Conservation (phyloP, 805 yeast species). For the Wickerhamiella cacticola region DNA sequence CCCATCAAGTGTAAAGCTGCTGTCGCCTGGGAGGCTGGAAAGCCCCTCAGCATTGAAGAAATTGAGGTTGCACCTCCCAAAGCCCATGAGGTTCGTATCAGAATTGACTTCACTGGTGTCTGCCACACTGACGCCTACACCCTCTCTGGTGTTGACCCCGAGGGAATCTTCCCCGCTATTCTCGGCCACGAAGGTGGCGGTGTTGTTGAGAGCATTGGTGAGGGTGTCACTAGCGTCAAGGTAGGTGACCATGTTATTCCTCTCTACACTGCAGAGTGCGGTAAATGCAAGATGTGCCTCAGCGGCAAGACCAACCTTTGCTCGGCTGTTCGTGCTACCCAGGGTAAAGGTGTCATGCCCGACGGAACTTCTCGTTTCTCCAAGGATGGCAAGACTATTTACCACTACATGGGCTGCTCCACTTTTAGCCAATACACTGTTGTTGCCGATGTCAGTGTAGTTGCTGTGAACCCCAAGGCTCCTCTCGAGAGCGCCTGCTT, state of each 20-base stretch:
- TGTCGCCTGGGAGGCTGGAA: conserved; percentile 91
- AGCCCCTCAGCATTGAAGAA: conserved; percentile 62
- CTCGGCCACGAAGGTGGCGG: conserved; percentile 99
- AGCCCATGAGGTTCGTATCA: conserved; percentile 95
- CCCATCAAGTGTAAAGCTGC: conserved; percentile 83
- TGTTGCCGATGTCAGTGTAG: conserved; percentile 93
- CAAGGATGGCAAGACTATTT: conserved; percentile 58
- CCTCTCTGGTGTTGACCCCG: conserved; percentile 87
- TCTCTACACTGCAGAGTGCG: conserved; percentile 93
- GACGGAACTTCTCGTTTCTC: conserved; percentile 93
- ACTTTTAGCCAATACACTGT: conserved; percentile 96
- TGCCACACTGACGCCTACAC: conserved; percentile 99
- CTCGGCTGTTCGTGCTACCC: conserved; percentile 91
- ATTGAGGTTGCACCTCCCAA: conserved; percentile 87
- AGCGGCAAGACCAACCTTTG: conserved; percentile 95
- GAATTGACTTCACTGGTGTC: conserved; percentile 78
- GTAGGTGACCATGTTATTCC: conserved; percentile 91
- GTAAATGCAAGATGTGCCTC: conserved; percentile 86
- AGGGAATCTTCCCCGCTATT: conserved; percentile 86
- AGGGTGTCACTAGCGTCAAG: conserved; percentile 80
- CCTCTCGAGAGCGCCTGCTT: conserved; percentile 78
- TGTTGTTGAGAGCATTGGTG: conserved; percentile 87
- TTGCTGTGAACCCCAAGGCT: conserved; percentile 76
- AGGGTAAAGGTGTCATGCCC: conserved; percentile 97
- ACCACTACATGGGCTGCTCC: conserved; percentile 97